These are phyloP conservation scores for Hydnomerulius pinastri DNA, from an alignment of 768 basidiomycete species.

Conservation along the genomic window DNA sequence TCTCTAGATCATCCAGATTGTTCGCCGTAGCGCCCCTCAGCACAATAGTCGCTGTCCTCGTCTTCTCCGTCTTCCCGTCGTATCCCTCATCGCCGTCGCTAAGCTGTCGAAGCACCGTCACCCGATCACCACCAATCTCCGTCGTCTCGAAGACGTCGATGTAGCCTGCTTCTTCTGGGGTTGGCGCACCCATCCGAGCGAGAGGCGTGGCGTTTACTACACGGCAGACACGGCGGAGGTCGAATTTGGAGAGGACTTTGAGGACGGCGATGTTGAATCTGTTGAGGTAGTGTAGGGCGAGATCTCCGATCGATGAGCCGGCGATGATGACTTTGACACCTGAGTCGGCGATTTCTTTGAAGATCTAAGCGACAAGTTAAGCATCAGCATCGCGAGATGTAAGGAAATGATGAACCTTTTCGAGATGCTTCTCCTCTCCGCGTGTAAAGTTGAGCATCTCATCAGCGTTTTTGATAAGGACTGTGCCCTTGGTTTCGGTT, in stretches of 20 bases:
- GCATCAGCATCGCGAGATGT: background rate
- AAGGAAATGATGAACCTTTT: conserved; percentile 55
- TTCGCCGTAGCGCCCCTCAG: conserved; percentile 94
- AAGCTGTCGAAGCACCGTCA: conserved; percentile 92
- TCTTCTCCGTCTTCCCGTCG: conserved; percentile 64
- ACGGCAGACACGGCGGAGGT: conserved; percentile 89
- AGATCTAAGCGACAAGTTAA: conserved; percentile 62
- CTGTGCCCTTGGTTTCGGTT: conserved; percentile 99
- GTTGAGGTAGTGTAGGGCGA: conserved; percentile 96
- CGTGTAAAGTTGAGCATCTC: conserved; percentile 97
- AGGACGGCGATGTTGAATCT: conserved; percentile 91
- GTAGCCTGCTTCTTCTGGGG: conserved; percentile 92
- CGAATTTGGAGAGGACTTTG: conserved; percentile 98
- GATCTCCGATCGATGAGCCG: conserved; percentile 90
- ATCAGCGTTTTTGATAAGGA: conserved; percentile 90
- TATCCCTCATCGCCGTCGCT: conserved; percentile 63
- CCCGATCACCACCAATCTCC: conserved; percentile 97
- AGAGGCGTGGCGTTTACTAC: conserved; percentile 97
- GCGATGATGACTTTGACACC: conserved; percentile 94
- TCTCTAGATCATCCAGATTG: conserved; percentile 92
- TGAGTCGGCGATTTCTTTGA: conserved; percentile 95
- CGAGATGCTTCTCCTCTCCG: conserved; percentile 95
- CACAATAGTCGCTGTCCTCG: conserved; percentile 91
- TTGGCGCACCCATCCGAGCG: conserved; percentile 93
- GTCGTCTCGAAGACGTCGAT: conserved; percentile 94